These are phyloP conservation scores for Effrenium voratum DNA, from an alignment of 73 alveolate genomes.

Conservation along the genomic window DNA sequence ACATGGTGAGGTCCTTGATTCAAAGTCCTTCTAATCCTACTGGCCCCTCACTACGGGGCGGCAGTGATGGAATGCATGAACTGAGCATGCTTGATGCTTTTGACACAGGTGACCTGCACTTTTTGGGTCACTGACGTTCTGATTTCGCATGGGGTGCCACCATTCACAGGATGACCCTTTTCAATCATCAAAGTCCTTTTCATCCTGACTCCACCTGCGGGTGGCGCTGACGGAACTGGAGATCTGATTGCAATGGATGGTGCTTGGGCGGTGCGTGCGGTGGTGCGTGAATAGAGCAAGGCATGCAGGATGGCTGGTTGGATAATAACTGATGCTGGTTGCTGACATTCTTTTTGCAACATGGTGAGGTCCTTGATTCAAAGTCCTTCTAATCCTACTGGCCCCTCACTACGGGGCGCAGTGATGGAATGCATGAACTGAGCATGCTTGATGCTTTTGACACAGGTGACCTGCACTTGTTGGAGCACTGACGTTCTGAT, in stretches of 20 bases:
- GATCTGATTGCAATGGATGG: not conserved
- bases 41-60: slow-evolving; percentile 26
- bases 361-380: slow-evolving; percentile 15
- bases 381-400: slow-evolving; percentile 90
- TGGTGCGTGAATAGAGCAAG: not conserved
- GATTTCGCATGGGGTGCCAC: not conserved
- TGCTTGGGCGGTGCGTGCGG: not conserved
- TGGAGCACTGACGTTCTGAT: not conserved
- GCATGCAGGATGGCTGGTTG: not conserved
- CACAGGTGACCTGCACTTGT: not conserved
- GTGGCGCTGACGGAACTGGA: not conserved
- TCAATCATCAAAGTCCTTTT: slow-evolving; percentile 8
- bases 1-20: not conserved
- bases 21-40: slow-evolving; percentile 93
- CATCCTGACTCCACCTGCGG: not conserved
- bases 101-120: not conserved
- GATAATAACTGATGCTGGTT: not conserved
- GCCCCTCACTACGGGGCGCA: slow-evolving; percentile 21
- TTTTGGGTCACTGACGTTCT: not conserved
- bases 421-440: slow-evolving; percentile 1
- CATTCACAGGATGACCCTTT: not conserved
- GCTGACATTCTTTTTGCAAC: too few species aligned
- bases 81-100: not conserved
- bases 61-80: not conserved
- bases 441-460: not conserved